Conservation (phyloP, 257 asterid genomes). For the Osmanthus fragrans region DNA sequence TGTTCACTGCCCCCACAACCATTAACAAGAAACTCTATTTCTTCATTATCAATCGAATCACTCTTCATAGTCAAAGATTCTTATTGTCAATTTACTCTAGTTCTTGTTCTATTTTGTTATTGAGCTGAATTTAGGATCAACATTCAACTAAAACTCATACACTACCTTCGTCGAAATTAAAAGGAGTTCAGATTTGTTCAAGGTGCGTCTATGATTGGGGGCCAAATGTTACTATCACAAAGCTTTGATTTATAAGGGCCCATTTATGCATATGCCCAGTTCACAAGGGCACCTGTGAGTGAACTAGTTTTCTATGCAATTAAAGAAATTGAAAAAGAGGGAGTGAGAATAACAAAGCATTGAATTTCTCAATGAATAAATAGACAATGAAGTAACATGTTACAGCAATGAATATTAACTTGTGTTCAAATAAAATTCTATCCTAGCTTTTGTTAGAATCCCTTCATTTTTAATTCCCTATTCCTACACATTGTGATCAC, state of each 20-base stretch:
- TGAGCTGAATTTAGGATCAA: no score
- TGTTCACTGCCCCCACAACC: no score
- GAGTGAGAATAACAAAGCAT: neutral
- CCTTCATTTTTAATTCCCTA: constrained; percentile 1
- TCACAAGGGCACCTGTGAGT: no score
- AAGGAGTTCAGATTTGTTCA: neutral
- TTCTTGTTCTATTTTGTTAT: no score
- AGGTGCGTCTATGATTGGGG: neutral
- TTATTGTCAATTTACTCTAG: no score
- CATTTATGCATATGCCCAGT: no score
- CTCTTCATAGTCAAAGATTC: no score
- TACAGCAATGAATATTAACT: constrained; percentile 23
- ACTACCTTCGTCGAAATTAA: neutral
- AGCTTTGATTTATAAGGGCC: no score
- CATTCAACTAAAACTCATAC: neutral
- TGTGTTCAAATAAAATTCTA: constrained; percentile 11
- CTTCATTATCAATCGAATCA: no score
- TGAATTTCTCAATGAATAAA: neutral
- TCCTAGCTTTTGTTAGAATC: constrained; percentile 10
- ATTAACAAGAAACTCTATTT: no score
- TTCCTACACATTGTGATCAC: constrained; percentile 18
- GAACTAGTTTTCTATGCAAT: no score
- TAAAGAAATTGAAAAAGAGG: neutral
- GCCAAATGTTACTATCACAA: neutral
- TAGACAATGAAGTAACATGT: constrained; percentile 12